Conservation (phyloP, 2,329 filamentous ascomycete species). For the Neospermospora avenae region DNA sequence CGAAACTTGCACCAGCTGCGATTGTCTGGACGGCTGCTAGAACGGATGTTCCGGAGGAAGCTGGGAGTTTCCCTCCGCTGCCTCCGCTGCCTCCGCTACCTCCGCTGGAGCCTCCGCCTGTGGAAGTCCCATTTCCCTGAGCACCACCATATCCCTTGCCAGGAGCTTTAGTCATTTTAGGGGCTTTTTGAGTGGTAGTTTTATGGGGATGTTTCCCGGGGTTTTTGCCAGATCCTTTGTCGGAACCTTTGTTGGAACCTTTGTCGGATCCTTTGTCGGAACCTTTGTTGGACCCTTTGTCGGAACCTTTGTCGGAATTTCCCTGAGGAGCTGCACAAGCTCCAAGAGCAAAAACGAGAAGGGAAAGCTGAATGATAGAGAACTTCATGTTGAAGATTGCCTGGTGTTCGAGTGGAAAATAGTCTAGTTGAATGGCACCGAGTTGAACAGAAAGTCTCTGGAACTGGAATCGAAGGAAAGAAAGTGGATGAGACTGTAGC, state of each 20-base stretch:
- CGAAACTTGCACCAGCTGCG: constrained; percentile 42
- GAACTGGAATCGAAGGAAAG: background rate
- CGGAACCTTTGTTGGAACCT: too few relatives aligned
- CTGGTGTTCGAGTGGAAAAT: background rate
- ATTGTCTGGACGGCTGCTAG: constrained; percentile 35
- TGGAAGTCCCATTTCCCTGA: too few relatives aligned
- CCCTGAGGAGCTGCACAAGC: constrained; percentile 6
- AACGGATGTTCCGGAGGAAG: constrained; percentile 6
- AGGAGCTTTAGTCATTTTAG: too few relatives aligned
- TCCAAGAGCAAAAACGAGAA: constrained; percentile 7
- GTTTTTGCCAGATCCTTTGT: too few relatives aligned
- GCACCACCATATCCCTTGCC: too few relatives aligned
- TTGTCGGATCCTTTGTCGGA: too few relatives aligned
- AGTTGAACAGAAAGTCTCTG: too few relatives aligned
- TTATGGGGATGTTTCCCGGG: too few relatives aligned
- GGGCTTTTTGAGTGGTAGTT: too few relatives aligned
- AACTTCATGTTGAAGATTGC: constrained; percentile 12
- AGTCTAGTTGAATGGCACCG: background rate
- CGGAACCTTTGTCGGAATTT: background rate
- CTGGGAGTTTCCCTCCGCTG: constrained; percentile 5
- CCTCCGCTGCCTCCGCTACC: background rate
- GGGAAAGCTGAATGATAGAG: constrained; percentile 6
- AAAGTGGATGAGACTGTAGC: constrained; percentile 1
- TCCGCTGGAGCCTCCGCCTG: background rate
- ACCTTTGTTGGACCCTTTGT: background rate